Percentiles rank a stretch among this genome's conserved stretches.
These are phyloP conservation scores for Bimuria novae-zelandiae DNA, from an alignment of 2,329 filamentous ascomycete genomes.

Conservation along the genomic window DNA sequence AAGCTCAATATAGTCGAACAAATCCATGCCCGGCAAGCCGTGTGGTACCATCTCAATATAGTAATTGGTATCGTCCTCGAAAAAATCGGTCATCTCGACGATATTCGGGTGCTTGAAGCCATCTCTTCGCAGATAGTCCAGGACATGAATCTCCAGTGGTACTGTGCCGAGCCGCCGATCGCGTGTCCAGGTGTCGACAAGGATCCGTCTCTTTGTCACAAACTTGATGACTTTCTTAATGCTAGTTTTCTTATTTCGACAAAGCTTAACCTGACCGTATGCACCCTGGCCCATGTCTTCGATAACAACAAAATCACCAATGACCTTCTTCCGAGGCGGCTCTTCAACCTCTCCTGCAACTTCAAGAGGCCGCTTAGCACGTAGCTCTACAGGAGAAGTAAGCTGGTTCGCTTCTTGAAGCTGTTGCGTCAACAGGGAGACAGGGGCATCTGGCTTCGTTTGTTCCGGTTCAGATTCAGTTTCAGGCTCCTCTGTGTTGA, in stretches of 20 bases:
- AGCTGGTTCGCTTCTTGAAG: conserved; percentile 56
- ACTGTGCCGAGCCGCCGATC: conserved; percentile 93
- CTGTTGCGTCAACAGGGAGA: conserved; percentile 57
- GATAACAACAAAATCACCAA: conserved; percentile 86
- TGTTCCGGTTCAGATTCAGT: conserved; percentile 41
- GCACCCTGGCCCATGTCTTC: conserved; percentile 99
- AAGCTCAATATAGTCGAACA: conserved; percentile 98
- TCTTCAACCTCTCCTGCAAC: conserved; percentile 23
- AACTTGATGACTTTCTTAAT: conserved; percentile 93
- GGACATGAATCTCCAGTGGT: conserved; percentile 92
- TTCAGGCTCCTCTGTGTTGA: conserved; percentile 44
- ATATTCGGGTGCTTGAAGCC: conserved; percentile 68
- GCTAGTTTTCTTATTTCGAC: conserved; percentile 76
- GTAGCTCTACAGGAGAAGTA: conserved; percentile 48
- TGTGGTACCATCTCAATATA: conserved; percentile 99
- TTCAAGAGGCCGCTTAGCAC: conserved; percentile 16
- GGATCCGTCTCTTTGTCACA: conserved; percentile 92
- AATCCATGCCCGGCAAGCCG: conserved; percentile 93
- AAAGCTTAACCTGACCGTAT: conserved; percentile 96
- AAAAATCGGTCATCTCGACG: conserved; percentile 71
- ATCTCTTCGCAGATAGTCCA: conserved; percentile 85
- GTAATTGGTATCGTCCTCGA: conserved; percentile 85
- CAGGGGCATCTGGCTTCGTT: conserved; percentile 41
- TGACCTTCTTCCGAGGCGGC: conserved; percentile 70
- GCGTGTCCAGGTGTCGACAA: conserved; percentile 97